phyloP scores from a whole-genome alignment of 306 rosid genomes.

The Senna tora region DNA sequence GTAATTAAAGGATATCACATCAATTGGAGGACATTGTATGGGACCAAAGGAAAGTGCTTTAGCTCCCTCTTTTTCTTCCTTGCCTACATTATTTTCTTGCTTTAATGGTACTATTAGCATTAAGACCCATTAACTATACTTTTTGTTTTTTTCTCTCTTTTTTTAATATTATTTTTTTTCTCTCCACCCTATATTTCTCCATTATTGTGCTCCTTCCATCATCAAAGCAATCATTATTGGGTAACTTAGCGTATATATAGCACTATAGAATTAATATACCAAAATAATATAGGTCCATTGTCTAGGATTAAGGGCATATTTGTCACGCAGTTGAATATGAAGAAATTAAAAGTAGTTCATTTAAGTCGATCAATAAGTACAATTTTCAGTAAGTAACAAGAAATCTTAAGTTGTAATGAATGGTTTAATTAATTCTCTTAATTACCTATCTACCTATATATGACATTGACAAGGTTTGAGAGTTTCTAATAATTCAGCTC shows the following conservation, averaged over 20 bases:
- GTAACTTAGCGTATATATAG: slow-evolving; percentile 40
- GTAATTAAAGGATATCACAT: slow-evolving; percentile 51
- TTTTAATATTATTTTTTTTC: too few species aligned
- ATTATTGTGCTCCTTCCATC: slow-evolving; percentile 48
- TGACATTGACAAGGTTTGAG: too few species aligned
- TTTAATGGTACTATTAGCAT: slow-evolving; percentile 57
- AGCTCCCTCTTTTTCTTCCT: slow-evolving; percentile 51
- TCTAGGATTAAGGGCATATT: slow-evolving; percentile 38
- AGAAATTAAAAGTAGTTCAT: slow-evolving; percentile 14
- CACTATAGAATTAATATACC: slow-evolving; percentile 45
- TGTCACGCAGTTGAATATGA: slow-evolving; percentile 40
- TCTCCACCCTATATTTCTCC: slow-evolving; percentile 1
- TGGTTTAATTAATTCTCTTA: too few species aligned
- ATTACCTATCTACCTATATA: too few species aligned
- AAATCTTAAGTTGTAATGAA: too few species aligned
- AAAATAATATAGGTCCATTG: slow-evolving; percentile 29
- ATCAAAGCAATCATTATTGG: slow-evolving; percentile 54
- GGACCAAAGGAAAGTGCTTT: slow-evolving; percentile 64
- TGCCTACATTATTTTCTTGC: slow-evolving; percentile 58
- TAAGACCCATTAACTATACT: slow-evolving; percentile 45
- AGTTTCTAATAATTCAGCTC: not conserved
- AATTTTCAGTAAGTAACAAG: too few species aligned
- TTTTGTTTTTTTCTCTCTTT: slow-evolving; percentile 28
- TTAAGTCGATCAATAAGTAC: too few species aligned
- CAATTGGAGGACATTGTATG: slow-evolving; percentile 58